Evolutionary conservation across 1,284 basidiomycete species (phyloP).

Genomic region (Exsudoporus floridanus): DNA sequence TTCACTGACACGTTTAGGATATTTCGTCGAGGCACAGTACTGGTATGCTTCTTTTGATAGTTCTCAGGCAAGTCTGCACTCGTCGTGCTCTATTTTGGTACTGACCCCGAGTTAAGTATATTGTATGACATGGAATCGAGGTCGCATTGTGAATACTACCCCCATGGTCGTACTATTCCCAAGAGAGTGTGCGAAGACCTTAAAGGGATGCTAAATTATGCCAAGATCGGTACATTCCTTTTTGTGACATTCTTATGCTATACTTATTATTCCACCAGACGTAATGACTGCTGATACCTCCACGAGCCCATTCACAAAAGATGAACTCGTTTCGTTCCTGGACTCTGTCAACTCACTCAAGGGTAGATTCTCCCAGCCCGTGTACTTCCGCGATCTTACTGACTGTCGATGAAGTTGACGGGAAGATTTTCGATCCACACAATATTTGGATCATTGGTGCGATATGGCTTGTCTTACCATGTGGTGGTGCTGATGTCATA

Average conservation of each 20-base stretch:
- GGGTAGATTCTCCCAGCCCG: neutral
- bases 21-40: slow-evolving; percentile 17
- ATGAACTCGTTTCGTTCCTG: slow-evolving; percentile 1
- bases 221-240: slow-evolving; percentile 8
- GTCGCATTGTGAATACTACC: slow-evolving; percentile 24
- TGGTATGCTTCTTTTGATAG: slow-evolving; percentile 3
- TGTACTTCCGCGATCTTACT: neutral
- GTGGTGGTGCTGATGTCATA: neutral
- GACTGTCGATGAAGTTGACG: slow-evolving; percentile 3
- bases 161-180: slow-evolving; percentile 7
- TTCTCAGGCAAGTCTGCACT: neutral
- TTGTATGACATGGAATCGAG: slow-evolving; percentile 4
- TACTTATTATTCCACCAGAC: slow-evolving; percentile 4
- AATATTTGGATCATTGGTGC: slow-evolving; percentile 20
- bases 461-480: neutral
- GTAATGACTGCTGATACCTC: slow-evolving; percentile 21
- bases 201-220: slow-evolving; percentile 20
- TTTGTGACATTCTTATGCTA: neutral
- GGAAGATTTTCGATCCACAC: neutral
- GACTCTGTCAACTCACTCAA: slow-evolving; percentile 15
- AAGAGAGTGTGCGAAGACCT: slow-evolving; percentile 3
- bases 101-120: slow-evolving; percentile 1
- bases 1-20: slow-evolving; percentile 13
- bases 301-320: slow-evolving; percentile 15
- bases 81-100: neutral